A percentile compares a stretch with the other conserved stretches of the same genome.
Evolutionary conservation across 805 yeast species (phyloP).

Genomic region (Starmerella cellae): DNA sequence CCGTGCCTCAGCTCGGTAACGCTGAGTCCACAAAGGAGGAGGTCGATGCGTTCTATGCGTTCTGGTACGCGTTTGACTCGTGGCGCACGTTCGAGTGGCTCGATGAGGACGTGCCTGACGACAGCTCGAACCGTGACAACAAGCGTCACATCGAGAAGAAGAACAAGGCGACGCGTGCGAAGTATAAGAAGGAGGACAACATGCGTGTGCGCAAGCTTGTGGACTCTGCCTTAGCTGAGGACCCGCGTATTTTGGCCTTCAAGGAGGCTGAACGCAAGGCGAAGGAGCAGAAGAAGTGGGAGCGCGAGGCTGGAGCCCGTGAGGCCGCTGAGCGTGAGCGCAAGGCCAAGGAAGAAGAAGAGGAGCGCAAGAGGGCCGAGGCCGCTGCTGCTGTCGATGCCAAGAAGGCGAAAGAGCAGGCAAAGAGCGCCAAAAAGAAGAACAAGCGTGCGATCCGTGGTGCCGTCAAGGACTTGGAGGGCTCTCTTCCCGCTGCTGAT

Average conservation of each 20-base stretch:
- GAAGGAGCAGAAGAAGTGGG: slow-evolving; percentile 93
- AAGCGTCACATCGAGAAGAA: slow-evolving; percentile 97
- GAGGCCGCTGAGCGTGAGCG: slow-evolving; percentile 89
- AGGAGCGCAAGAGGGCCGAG: slow-evolving; percentile 62
- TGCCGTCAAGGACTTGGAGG: slow-evolving; percentile 69
- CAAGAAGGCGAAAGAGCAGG: slow-evolving; percentile 87
- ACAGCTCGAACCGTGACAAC: slow-evolving; percentile 97
- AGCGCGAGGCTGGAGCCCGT: slow-evolving; percentile 93
- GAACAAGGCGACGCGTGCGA: slow-evolving; percentile 90
- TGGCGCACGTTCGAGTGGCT: slow-evolving; percentile 97
- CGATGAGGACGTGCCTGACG: slow-evolving; percentile 99
- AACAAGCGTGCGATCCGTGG: slow-evolving; percentile 77
- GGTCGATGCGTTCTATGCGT: slow-evolving; percentile 76
- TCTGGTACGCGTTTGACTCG: slow-evolving; percentile 89
- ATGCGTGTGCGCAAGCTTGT: slow-evolving; percentile 75
- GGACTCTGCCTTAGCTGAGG: slow-evolving; percentile 77
- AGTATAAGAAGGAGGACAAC: slow-evolving; percentile 95
- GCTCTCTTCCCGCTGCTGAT: slow-evolving; percentile 48
- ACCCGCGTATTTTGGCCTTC: slow-evolving; percentile 88
- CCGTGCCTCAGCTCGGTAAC: slow-evolving; percentile 73
- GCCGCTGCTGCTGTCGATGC: slow-evolving; percentile 47
- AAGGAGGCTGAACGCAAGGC: slow-evolving; percentile 90
- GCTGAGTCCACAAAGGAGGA: slow-evolving; percentile 56
- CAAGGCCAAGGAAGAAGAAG: slow-evolving; percentile 78
- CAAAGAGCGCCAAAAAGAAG: slow-evolving; percentile 84